Evolutionary conservation across 495 filamentous ascomycete genomes (phyloP).

Genomic region (Astrothelium subdiscretum): DNA sequence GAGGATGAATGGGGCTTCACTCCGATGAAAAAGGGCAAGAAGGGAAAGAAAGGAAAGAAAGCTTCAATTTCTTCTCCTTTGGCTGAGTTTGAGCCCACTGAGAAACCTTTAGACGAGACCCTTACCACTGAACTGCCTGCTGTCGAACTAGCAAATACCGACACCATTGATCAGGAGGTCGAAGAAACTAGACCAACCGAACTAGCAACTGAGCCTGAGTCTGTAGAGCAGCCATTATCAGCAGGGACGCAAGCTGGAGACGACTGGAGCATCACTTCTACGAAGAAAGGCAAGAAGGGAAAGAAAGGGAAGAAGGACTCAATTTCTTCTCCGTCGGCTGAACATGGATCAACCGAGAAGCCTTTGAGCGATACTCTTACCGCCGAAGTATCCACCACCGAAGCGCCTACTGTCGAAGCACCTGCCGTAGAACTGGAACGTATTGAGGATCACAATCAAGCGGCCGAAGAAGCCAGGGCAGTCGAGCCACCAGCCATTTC

Average conservation of each 20-base stretch:
- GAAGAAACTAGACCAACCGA: slow-evolving; percentile 15
- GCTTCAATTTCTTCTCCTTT: not conserved
- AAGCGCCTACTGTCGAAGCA: not conserved
- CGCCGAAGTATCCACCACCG: not conserved
- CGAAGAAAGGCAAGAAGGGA: slow-evolving; percentile 31
- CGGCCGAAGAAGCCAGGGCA: no score
- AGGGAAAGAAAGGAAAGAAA: slow-evolving; percentile 20
- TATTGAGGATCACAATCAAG: no score
- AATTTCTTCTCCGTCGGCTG: slow-evolving; percentile 13
- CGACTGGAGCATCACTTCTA: not conserved
- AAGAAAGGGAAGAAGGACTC: slow-evolving; percentile 31
- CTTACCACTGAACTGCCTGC: not conserved
- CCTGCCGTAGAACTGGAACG: not conserved
- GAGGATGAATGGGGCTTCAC: slow-evolving; percentile 4
- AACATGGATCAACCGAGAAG: not conserved
- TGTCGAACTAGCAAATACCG: not conserved
- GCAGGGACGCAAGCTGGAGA: slow-evolving; percentile 19
- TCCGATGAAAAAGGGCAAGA: slow-evolving; percentile 17
- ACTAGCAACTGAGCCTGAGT: not conserved
- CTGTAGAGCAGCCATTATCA: slow-evolving; percentile 7
- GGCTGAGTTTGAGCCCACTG: not conserved
- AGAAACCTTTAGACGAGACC: slow-evolving; percentile 16
- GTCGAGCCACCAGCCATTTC: no score
- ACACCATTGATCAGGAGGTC: slow-evolving; percentile 11
- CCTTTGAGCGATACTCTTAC: slow-evolving; percentile 8